Conservation (phyloP, 805 yeast species). For the Saccharomycopsis fibuligera region DNA sequence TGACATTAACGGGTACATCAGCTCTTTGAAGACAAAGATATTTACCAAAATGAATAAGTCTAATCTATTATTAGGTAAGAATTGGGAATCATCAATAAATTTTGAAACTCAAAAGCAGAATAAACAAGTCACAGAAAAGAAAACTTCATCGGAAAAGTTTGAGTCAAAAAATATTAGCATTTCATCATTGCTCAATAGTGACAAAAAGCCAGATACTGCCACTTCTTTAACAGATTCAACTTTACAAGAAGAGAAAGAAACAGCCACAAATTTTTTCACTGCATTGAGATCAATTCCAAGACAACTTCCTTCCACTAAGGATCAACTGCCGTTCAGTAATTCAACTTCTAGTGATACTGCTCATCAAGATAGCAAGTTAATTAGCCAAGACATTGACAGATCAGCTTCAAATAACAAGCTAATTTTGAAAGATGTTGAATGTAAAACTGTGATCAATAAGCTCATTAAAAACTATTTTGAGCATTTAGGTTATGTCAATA, state of each 20-base stretch:
- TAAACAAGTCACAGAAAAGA: neutral
- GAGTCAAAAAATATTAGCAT: constrained; percentile 23
- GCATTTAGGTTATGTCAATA: constrained; percentile 53
- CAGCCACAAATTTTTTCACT: too few species aligned
- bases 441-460: constrained; percentile 18
- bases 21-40: constrained; percentile 30
- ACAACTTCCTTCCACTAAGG: too few species aligned
- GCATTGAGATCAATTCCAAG: too few species aligned
- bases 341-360: constrained; percentile 24
- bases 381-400: constrained; percentile 8
- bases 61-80: neutral
- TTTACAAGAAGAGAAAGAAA: neutral
- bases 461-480: constrained; percentile 44
- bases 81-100: neutral
- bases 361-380: too few species aligned
- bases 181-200: constrained; percentile 2
- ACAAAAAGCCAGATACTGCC: neutral
- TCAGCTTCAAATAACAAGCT: neutral
- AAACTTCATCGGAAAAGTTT: neutral
- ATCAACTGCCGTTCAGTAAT: neutral
- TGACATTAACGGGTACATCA: constrained; percentile 43
- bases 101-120: neutral
- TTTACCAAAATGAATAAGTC: constrained; percentile 6
- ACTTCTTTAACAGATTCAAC: neutral
- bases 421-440: constrained; percentile 13